Percentiles rank a stretch among this genome's conserved stretches.
These are phyloP conservation scores for Neopestalotiopsis clavispora DNA, from an alignment of 2,329 filamentous ascomycete genomes.

Conservation along the genomic window DNA sequence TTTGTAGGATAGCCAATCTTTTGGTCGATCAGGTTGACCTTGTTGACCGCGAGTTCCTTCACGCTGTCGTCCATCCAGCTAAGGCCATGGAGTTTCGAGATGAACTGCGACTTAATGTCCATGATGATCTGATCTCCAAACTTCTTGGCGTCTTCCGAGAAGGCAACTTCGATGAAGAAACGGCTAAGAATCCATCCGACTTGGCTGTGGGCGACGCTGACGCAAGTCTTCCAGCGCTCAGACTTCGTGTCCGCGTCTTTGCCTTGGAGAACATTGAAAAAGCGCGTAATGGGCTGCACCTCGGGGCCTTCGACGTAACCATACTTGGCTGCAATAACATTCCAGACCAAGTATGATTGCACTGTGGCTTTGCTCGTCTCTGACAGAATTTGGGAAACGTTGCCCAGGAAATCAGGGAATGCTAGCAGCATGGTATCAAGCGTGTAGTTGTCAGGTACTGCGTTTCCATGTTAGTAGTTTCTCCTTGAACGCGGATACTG, in stretches of 20 bases:
- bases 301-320: conserved; percentile 62
- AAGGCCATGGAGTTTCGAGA: conserved; percentile 46
- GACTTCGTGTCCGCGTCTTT: conserved; percentile 65
- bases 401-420: conserved; percentile 64
- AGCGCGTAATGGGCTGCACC: conserved; percentile 62
- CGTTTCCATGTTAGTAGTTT: not conserved
- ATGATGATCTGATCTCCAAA: conserved; percentile 73
- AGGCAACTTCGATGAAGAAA: conserved; percentile 73
- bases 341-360: conserved; percentile 69
- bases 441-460: conserved; percentile 52
- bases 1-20: conserved; percentile 69
- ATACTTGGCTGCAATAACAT: conserved; percentile 59
- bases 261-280: conserved; percentile 64
- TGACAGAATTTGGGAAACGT: conserved; percentile 59
- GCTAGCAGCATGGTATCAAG: conserved; percentile 61
- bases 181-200: conserved; percentile 72
- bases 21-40: conserved; percentile 67
- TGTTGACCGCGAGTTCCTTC: conserved; percentile 61
- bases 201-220: conserved; percentile 59
- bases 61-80: conserved; percentile 66
- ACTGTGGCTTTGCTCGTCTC: conserved; percentile 59
- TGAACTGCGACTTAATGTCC: conserved; percentile 71
- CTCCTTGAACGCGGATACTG: not conserved
- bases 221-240: conserved; percentile 71
- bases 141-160: conserved; percentile 68